Base-by-base conservation (phyloP, 1,284 basidiomycete genomes). In the Calocybe gambosa region DNA sequence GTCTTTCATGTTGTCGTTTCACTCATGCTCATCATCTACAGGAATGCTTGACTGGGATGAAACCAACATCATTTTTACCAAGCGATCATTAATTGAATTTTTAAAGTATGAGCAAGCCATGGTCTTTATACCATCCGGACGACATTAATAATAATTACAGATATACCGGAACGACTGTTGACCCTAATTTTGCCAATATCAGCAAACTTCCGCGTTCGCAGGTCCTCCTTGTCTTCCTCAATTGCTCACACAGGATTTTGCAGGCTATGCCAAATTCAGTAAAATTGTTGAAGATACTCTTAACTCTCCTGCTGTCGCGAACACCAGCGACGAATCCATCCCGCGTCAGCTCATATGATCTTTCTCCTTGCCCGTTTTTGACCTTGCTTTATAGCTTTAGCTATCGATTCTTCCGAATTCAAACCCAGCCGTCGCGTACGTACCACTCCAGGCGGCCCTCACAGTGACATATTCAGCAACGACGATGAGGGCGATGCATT, bases 31-130 rank as follows among this genome's bases (percentile, higher is more conserved):
- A 54, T 39, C 23, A 34, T 33, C 45, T 6, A 39, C 26, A 85
- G 84, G 84, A 45, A 76, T 85, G 78, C 67, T 87, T 51, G 84
- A 87, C 62, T 87, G 85, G 85, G 85, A 87, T 56, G 59, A 61
- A 6, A 85, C 82, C 34, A 75, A 64, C 46, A 83, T 87, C 47
- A 75, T 87, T 26, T 86, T 87, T 60, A 86, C 82, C 3, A 87
- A 87, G 59, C 75, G 84, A 23, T 67, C 75, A 36, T 66, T 87
- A 51, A 70, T 85, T 44, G 84, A 87, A 58, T 87, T 87, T 58
- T 66, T 86, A 49, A 85, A 81, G 82, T 84, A 62, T 56, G 72
- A 36, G n/a, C 35, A 44, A 31, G 21, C 44, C 38, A 43, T 23
- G 35, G 45, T 45, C 7, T 37, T 40, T 34, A 43, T 28, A 45